Percentiles rank a stretch among this genome's conserved stretches.
These are phyloP conservation scores for Mycosphaerella sp. DNA, from an alignment of 2,329 filamentous ascomycete genomes.

Conservation along the genomic window DNA sequence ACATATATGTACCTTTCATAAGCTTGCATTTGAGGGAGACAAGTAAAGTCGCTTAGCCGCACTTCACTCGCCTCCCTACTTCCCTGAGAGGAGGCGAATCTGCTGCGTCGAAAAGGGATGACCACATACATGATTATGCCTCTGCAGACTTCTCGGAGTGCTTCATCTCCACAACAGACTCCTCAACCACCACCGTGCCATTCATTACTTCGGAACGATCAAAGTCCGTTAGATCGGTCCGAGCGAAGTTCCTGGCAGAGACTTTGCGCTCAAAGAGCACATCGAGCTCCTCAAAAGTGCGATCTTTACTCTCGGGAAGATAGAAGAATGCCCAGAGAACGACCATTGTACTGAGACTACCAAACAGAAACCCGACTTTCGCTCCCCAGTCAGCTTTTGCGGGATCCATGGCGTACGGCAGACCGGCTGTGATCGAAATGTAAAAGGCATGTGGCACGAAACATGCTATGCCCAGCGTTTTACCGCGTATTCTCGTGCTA, in stretches of 20 bases:
- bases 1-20: too few species aligned
- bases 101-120: background rate
- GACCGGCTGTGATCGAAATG: slow-evolving; percentile 6
- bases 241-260: slow-evolving; percentile 39
- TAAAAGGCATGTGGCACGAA: background rate
- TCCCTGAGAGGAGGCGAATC: background rate
- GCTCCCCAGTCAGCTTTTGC: slow-evolving; percentile 22
- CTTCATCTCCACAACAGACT: background rate
- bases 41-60: background rate
- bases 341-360: slow-evolving; percentile 41
- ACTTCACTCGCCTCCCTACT: too few species aligned
- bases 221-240: background rate
- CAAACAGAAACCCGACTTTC: slow-evolving; percentile 37
- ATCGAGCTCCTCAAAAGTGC: slow-evolving; percentile 52
- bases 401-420: slow-evolving; percentile 27
- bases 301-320: slow-evolving; percentile 50
- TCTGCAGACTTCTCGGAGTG: background rate
- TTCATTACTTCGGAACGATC: background rate
- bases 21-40: too few species aligned
- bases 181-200: background rate
- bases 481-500: slow-evolving; percentile 24
- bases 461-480: slow-evolving; percentile 23
- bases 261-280: slow-evolving; percentile 48
- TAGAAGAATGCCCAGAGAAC: slow-evolving; percentile 49
- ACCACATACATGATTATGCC: background rate